Evolutionary conservation across 2,329 filamentous ascomycete genomes (phyloP), one percentile per base, ranked within the genome.

Genomic region (Aspergillus candidus): DNA sequence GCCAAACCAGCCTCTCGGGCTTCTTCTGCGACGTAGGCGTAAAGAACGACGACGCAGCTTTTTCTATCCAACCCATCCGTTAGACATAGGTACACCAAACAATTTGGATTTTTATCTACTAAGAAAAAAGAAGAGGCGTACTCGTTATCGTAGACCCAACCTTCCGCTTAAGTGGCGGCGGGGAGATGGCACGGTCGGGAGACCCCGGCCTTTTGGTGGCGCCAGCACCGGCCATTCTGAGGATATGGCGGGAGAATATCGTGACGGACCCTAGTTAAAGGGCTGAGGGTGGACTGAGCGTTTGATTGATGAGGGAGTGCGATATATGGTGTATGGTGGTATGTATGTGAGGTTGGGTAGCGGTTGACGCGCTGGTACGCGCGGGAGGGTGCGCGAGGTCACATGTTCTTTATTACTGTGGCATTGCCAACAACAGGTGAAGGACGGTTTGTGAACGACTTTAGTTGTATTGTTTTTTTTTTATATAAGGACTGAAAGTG

Each of bases 21-120:
- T 84, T 81, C 63, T 94, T 96, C 63, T 95, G 80, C 0, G 89
- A 96, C 0, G 77, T 63, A 0, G 90, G 90, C 0, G 83, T 94
- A 68, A 97, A 97, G 72, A 97, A 97, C 42, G 78, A 88, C 14
- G 86, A 78, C 1, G 94, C 80, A 1, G 84, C 80, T 30, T 59
- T 62, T 41, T 62, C 68, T 70, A 31, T 8, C 35, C 3, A 4
- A 8, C 12, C 2, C 2, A 4, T 15, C 7, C 4, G 15, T 30
- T 17, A 15, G 15, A 15, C 15, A 15, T 15, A 15, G 15, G 15
- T 15, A 15, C 15, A 15, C 15, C 15, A 15, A 15, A 15, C 15
- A 15, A 15, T 15, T 15, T 4, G 15, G 15, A 15, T 15, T 15
- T 15, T 15, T 15, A 15, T 15, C 4, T 15, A 15, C 15, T 15